These are phyloP conservation scores for Pseudonitzschia multistriata DNA, from an alignment of 108 stramenopile species.

Conservation along the genomic window DNA sequence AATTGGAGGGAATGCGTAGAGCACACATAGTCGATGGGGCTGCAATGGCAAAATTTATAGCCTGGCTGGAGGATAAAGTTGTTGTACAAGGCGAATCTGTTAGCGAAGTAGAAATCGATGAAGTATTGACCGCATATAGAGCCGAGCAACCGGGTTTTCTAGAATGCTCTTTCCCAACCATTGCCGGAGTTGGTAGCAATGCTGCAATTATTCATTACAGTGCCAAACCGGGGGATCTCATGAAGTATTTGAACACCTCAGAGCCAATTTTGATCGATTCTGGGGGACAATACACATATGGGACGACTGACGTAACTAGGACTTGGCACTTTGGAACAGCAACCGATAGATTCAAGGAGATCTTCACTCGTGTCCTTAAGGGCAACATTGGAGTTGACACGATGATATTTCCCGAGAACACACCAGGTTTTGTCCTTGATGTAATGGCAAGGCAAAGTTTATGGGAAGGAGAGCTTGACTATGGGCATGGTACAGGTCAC, in stretches of 20 bases:
- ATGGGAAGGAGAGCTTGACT: conserved; percentile 92
- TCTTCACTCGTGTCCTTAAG: conserved; percentile 93
- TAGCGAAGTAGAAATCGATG: conserved; percentile 89
- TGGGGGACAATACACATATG: conserved; percentile 92
- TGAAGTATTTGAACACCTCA: conserved; percentile 64
- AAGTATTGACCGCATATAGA: conserved; percentile 79
- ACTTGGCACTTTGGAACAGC: conserved; percentile 93
- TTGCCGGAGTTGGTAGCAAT: conserved; percentile 93
- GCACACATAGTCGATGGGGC: conserved; percentile 95
- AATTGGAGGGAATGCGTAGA: conserved; percentile 90
- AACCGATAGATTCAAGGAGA: conserved; percentile 67
- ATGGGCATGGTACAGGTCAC: conserved; percentile 97
- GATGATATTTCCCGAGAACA: conserved; percentile 94
- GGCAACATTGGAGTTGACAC: conserved; percentile 92
- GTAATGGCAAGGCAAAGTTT: conserved; percentile 88
- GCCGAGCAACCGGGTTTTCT: conserved; percentile 74
- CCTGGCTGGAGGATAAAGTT: conserved; percentile 81
- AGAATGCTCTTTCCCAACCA: conserved; percentile 90
- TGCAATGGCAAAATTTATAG: conserved; percentile 90
- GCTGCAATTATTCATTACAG: conserved; percentile 98
- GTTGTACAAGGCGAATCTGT: conserved; percentile 54
- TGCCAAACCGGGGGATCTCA: conserved; percentile 65
- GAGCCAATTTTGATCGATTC: conserved; percentile 90
- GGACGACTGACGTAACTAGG: conserved; percentile 97
- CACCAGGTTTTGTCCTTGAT: conserved; percentile 92